Base-by-base conservation (phyloP, 1,284 basidiomycete genomes). In the Boletus mariae region DNA sequence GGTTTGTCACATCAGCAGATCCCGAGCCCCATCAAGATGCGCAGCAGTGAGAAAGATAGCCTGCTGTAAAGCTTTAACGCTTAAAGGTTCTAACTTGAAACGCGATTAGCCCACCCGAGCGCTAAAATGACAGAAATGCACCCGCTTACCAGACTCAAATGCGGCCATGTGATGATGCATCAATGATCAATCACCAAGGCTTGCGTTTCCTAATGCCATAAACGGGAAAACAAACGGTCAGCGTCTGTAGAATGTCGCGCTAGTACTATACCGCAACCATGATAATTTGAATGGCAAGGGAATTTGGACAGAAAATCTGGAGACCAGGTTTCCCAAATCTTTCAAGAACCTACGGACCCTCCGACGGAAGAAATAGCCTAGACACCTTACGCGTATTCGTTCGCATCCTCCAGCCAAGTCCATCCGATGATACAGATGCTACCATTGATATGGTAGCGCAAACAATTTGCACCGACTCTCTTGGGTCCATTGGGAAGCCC, bases 401-500 rank as follows among this genome's bases (percentile, higher is more conserved):
- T 37, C 74, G 77, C 49, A 88, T 88, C 0, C 80, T 96, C 6
- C 90, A 91, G 66, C 69, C 60, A 51, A 67, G 69, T 60, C 65
- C 69, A n/a, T 62, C 62, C 3, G 61, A 68, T 12, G 69, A 68
- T 54, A 60, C 65, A 2, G 66, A 73, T 40, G 72, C 75, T 45
- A 72, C 80, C 56, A 69, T 83, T 44, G 72, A 81, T 60, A 74
- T 83, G 11, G 74, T 96, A 1, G 87, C 86, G 5, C 80, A 80
- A 60, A 83, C 87, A 35, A 86, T 89, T 1, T 88, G 87, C 57
- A 80, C 85, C 54, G 90, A 95, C 65, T 93, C 90, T 61, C 75
- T 94, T 11, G 78, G 81, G 35, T 83, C 89, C 38, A 71, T 98
- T 45, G 80, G 83, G 42, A 90, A 95, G 64, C 93, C 94, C 0